Conservation (phyloP, 2,329 filamentous ascomycete genomes). For the Triangularia verruculosa region DNA sequence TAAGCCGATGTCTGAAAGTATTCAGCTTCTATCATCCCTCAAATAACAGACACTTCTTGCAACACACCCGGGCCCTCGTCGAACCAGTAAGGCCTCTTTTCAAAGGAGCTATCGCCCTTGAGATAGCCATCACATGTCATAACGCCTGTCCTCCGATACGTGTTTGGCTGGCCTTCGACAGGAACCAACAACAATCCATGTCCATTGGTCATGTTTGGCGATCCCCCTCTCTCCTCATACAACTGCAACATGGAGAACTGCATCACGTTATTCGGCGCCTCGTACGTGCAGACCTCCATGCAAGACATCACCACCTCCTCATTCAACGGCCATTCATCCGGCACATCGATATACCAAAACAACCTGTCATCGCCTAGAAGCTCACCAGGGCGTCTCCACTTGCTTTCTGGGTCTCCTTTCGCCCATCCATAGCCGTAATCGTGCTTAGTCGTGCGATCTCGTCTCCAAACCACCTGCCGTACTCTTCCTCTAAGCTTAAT, state of each 20-base stretch:
- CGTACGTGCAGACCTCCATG: background rate
- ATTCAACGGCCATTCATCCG: background rate
- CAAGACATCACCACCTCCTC: background rate
- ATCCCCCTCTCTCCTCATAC: background rate
- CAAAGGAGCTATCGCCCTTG: background rate
- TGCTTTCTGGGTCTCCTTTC: background rate
- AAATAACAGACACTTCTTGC: background rate
- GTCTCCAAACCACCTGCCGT: background rate
- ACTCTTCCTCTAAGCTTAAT: background rate
- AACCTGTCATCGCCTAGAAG: background rate
- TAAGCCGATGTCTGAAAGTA: too few species aligned
- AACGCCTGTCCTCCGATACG: background rate
- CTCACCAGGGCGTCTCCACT: background rate
- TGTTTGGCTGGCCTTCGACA: background rate
- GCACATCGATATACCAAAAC: background rate
- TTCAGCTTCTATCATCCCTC: too few species aligned
- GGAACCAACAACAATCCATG: background rate
- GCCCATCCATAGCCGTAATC: background rate
- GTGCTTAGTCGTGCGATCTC: background rate
- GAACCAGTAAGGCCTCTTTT: background rate
- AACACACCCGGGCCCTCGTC: background rate
- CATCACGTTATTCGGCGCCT: background rate
- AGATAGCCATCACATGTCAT: background rate
- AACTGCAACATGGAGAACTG: background rate
- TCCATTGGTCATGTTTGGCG: background rate